Evolutionary conservation across 2,329 filamentous ascomycete species (phyloP), one percentile per base, ranked within the genome.

Genomic region (Alternaria ethzedia): DNA sequence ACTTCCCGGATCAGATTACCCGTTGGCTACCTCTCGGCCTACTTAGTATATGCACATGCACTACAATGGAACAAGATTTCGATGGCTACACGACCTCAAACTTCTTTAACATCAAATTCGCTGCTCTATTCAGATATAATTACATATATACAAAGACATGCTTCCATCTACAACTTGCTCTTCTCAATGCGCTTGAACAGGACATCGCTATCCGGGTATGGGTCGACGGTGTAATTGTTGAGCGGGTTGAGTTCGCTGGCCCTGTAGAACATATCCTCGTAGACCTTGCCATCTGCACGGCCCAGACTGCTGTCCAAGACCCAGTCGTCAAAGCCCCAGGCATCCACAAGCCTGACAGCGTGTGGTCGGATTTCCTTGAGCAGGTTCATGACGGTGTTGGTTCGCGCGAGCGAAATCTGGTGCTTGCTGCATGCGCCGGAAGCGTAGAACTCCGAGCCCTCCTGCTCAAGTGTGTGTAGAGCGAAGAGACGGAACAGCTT

Each of bases 321-420:
- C 90, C 90, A 94, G 75, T 94, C 91, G 2, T 91, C 88, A 80
- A 94, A 92, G 64, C 87, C 87, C 91, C 91, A 94, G 0, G 89
- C 83, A 72, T 94, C 91, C 0, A 93, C 91, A 11, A 94, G 81
- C 11, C 87, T 80, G 13, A 94, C 85, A 1, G 91, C 90, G 74
- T 94, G 91, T 4, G 91, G 91, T 6, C 91, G 84, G 64, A 94
- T 88, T 65, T 92, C 89, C 61, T 89, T 87, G 5, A 94, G 83
- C 17, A 94, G 82, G 72, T 87, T 87, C 84, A 92, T 89, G 6
- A 92, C 89, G 7, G 87, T 85, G 75, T 86, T 90, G 2, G 87
- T 89, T 63, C 90, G 84, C 1, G 90, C 86, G 10, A 93, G 85
- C 63, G 88, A 86, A 73, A 94, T 93, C 81, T 93, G 91, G 36